Conservation (phyloP, 169 alveolate species). For the Plasmodium ovale region DNA sequence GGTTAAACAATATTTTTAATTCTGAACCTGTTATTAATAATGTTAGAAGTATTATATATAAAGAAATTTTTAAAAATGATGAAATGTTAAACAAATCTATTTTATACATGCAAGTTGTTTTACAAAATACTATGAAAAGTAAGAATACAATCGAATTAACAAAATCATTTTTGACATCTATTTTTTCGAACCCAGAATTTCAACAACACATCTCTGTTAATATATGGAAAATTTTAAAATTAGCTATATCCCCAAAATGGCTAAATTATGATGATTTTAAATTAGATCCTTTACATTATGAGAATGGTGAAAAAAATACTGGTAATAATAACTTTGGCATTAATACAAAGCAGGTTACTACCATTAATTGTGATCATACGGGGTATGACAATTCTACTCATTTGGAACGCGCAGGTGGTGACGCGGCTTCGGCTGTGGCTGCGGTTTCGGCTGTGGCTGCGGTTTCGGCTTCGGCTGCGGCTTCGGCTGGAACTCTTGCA, state of each 20-base stretch:
- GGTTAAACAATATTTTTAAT: slow-evolving; percentile 21
- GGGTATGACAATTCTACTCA: background rate
- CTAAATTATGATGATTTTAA: slow-evolving; percentile 23
- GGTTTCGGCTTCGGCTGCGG: too few species aligned
- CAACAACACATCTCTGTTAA: slow-evolving; percentile 28
- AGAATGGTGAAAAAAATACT: background rate
- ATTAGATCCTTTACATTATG: background rate
- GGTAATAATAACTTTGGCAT: background rate
- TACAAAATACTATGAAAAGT: background rate
- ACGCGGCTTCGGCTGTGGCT: too few species aligned
- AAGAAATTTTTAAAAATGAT: slow-evolving; percentile 35
- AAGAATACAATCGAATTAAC: slow-evolving; percentile 22
- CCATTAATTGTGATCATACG: slow-evolving; percentile 12
- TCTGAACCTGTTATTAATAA: slow-evolving; percentile 16
- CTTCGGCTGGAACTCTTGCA: too few species aligned
- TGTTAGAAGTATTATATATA: slow-evolving; percentile 18
- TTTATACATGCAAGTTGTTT: slow-evolving; percentile 5
- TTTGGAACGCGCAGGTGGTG: too few species aligned
- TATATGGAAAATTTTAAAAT: slow-evolving; percentile 29
- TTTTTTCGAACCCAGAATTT: slow-evolving; percentile 31
- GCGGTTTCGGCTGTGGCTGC: too few species aligned
- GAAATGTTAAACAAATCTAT: slow-evolving; percentile 27
- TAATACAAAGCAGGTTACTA: background rate
- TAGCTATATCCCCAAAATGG: slow-evolving; percentile 44
- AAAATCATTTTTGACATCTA: slow-evolving; percentile 2